Percentiles rank a stretch among this genome's conserved stretches.
These are phyloP conservation scores for Asterophora parasitica DNA, from an alignment of 768 basidiomycete genomes.

Conservation along the genomic window DNA sequence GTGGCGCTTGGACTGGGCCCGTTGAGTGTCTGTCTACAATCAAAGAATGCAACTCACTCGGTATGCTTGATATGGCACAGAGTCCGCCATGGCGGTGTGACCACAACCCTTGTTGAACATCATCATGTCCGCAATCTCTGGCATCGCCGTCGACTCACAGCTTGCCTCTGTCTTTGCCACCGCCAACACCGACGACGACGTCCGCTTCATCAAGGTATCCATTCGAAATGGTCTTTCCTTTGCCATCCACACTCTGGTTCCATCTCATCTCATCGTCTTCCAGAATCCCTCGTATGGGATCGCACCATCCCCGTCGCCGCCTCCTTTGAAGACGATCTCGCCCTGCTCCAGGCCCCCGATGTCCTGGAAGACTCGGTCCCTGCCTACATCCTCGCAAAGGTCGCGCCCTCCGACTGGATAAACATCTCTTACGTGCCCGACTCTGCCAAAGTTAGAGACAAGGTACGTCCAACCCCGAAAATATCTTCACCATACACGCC, in stretches of 20 bases:
- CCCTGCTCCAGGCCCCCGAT: constrained; percentile 41
- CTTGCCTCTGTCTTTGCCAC: constrained; percentile 55
- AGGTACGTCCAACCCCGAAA: constrained; percentile 41
- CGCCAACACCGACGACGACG: constrained; percentile 43
- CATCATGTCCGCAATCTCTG: constrained; percentile 70
- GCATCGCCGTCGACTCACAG: constrained; percentile 59
- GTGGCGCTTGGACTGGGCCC: constrained; percentile 42
- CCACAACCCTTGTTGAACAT: background rate
- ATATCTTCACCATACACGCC: background rate
- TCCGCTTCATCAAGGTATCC: constrained; percentile 73
- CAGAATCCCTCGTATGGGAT: constrained; percentile 70
- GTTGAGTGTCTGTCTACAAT: constrained; percentile 8
- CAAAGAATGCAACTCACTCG: constrained; percentile 28
- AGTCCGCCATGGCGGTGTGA: no score
- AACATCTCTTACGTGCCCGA: constrained; percentile 82
- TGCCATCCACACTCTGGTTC: constrained; percentile 5
- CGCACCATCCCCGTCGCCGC: constrained; percentile 41
- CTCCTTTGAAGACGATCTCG: constrained; percentile 60
- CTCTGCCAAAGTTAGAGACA: constrained; percentile 71
- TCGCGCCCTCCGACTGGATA: constrained; percentile 66
- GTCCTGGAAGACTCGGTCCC: constrained; percentile 58
- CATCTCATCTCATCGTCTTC: constrained; percentile 14
- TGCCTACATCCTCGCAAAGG: constrained; percentile 69
- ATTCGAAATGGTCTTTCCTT: constrained; percentile 63
- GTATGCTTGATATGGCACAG: constrained; percentile 48